These are phyloP conservation scores for Dunaliella primolecta DNA, from an alignment of 139 green algal genomes.

Conservation along the genomic window DNA sequence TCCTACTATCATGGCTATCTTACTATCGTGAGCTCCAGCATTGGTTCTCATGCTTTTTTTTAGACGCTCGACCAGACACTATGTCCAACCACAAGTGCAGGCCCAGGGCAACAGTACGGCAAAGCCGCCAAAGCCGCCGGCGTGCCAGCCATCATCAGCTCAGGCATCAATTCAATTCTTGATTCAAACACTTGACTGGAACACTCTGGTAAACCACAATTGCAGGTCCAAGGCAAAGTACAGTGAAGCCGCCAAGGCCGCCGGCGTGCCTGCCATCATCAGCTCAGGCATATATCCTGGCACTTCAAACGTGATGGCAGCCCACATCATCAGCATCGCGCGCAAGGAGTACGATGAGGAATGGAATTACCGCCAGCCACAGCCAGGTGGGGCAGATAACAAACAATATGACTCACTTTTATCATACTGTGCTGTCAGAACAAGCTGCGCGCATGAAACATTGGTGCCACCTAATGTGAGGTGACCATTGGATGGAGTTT, in stretches of 20 bases:
- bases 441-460: too few species aligned
- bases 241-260: slow-evolving; percentile 52
- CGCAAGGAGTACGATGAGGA: slow-evolving; percentile 61
- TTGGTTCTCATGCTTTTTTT: too few species aligned
- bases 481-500: too few species aligned
- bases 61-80: too few species aligned
- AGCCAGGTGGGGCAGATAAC: slow-evolving; percentile 23
- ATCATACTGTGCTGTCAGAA: too few species aligned
- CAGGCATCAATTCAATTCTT: slow-evolving; percentile 87
- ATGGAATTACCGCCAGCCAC: slow-evolving; percentile 42
- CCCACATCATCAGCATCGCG: slow-evolving; percentile 76
- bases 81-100: too few species aligned
- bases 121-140: slow-evolving; percentile 63
- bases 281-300: slow-evolving; percentile 87
- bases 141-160: slow-evolving; percentile 85
- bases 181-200: too few species aligned
- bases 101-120: too few species aligned
- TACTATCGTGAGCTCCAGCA: too few species aligned
- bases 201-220: neutral
- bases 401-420: too few species aligned
- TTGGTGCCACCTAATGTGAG: neutral
- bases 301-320: slow-evolving; percentile 90
- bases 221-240: slow-evolving; percentile 43
- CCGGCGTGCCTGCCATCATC: slow-evolving; percentile 86
- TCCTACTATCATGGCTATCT: too few species aligned